These are phyloP conservation scores for Vanderwaltozyma tropicalis DNA, from an alignment of 805 yeast genomes.

Conservation along the genomic window DNA sequence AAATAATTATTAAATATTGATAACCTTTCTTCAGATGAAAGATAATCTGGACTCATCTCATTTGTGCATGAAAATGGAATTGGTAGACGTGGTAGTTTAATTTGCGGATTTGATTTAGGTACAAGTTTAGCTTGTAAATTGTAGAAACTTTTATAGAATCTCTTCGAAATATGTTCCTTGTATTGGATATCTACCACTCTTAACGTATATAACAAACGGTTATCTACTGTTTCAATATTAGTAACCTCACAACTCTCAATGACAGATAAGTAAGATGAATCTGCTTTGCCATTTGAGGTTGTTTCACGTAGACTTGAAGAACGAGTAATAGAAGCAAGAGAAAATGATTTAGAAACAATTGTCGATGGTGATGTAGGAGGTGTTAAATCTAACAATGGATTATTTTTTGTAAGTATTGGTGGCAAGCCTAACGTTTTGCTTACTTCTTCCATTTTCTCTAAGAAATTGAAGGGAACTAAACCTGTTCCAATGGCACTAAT, in stretches of 20 bases:
- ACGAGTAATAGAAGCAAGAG: conserved; percentile 9
- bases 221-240: conserved; percentile 6
- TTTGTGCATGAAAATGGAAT: conserved; percentile 2
- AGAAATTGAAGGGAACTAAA: conserved; percentile 6
- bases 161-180: conserved; percentile 6
- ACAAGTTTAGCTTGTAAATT: conserved; percentile 10
- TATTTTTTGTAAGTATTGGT: conserved; percentile 1
- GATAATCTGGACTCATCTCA: background rate
- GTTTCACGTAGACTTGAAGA: background rate
- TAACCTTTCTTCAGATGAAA: background rate
- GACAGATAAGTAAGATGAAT: background rate
- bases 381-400: conserved; percentile 3
- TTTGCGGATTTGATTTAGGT: background rate
- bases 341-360: conserved; percentile 8
- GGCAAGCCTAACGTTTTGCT: conserved; percentile 1
- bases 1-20: background rate
- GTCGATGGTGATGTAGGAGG: conserved; percentile 18
- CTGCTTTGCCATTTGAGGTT: background rate
- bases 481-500: conserved; percentile 11
- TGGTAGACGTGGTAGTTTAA: conserved; percentile 1
- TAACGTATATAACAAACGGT: conserved; percentile 12
- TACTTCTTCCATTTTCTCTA: conserved; percentile 6
- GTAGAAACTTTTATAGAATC: conserved; percentile 18
- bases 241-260: conserved; percentile 5
- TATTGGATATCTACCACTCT: conserved; percentile 4